Evolutionary conservation across 2,329 filamentous ascomycete genomes (phyloP).

Genomic region (Epichloe typhina): DNA sequence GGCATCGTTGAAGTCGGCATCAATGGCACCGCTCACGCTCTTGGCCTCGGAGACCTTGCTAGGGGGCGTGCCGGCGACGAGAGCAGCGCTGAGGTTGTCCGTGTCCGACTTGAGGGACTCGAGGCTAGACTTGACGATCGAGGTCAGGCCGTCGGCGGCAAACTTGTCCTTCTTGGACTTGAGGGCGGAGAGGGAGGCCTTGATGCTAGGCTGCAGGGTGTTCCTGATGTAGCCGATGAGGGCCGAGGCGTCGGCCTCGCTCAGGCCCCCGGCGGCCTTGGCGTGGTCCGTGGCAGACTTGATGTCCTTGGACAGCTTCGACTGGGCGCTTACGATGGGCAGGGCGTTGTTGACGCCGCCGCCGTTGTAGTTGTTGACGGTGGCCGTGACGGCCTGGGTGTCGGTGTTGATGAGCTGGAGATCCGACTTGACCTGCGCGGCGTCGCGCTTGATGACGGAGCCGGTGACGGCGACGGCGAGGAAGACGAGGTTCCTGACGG

Average conservation of each 20-base stretch:
- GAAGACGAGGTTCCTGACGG: slow-evolving; percentile 4
- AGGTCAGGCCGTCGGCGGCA: not conserved
- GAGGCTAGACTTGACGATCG: not conserved
- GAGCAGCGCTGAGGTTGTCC: not conserved
- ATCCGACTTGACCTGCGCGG: not conserved
- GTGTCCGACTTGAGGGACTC: not conserved
- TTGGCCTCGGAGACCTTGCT: not conserved
- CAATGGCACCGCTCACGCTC: not conserved
- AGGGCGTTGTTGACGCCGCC: not conserved
- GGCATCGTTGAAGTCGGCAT: not conserved
- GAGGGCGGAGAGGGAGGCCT: not conserved
- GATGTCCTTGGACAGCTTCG: not conserved
- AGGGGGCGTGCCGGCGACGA: not conserved
- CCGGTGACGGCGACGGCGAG: slow-evolving; percentile 2
- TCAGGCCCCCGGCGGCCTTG: not conserved
- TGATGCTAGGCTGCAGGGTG: not conserved
- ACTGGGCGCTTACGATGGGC: not conserved
- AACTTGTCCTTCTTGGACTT: not conserved
- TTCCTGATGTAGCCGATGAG: not conserved
- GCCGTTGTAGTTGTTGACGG: slow-evolving; percentile 2
- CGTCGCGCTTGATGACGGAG: slow-evolving; percentile 4
- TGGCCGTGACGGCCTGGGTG: not conserved
- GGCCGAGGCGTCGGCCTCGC: not conserved
- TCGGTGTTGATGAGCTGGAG: not conserved
- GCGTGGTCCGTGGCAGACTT: not conserved